Conservation (phyloP, 345 rosid genomes). For the Psidium friedrichsthalianum region DNA sequence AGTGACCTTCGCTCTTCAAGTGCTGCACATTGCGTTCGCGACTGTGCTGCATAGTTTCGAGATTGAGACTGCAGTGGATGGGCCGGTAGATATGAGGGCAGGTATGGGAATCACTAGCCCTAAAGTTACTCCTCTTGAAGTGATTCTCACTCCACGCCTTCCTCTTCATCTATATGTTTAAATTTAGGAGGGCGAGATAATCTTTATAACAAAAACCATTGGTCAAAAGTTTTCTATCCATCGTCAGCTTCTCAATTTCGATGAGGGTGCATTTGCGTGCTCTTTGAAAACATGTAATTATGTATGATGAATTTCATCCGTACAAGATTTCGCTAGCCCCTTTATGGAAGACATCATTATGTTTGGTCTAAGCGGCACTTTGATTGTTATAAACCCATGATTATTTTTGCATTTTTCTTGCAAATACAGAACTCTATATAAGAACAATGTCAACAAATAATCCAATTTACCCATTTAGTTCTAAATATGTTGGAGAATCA, state of each 20-base stretch:
- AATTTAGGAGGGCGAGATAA: neutral
- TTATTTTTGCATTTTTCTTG: neutral
- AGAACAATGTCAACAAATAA: neutral
- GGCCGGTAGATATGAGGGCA: slow-evolving; percentile 21
- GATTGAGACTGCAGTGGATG: slow-evolving; percentile 1
- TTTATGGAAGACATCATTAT: neutral
- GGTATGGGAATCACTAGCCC: slow-evolving; percentile 19
- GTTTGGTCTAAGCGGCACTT: neutral
- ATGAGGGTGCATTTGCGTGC: neutral
- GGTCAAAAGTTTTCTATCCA: no score
- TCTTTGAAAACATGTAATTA: neutral
- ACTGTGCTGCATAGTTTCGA: slow-evolving; percentile 36
- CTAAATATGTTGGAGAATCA: neutral
- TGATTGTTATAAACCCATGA: neutral
- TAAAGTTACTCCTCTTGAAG: slow-evolving; percentile 34
- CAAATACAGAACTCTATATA: neutral
- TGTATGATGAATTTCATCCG: neutral
- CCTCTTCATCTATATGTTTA: neutral
- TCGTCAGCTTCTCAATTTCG: no score
- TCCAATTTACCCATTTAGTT: neutral
- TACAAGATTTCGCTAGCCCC: neutral
- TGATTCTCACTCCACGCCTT: slow-evolving; percentile 27
- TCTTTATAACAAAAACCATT: neutral
- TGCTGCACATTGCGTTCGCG: no score
- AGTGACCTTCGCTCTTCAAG: no score